Base-by-base conservation (phyloP, 805 yeast genomes). In the Myxozyma vanderwaltii region DNA sequence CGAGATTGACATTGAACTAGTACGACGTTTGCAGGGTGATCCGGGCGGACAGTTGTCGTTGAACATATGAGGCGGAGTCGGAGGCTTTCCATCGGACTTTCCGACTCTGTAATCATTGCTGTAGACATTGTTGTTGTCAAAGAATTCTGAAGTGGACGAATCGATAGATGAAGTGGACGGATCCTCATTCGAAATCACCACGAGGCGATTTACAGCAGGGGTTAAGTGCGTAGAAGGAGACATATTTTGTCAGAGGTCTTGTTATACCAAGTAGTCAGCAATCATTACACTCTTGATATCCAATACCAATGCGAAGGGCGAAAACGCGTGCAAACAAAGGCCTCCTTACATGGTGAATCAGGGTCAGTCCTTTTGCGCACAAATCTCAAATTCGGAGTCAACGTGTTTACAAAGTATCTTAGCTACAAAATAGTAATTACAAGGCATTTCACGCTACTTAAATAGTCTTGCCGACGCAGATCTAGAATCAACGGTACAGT, bases 1-100 rank as follows among this genome's bases (percentile, higher is more conserved):
- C 12, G 63, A 45, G 23, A 40, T 44, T 24, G 59, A 49, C 23
- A 55, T 31, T 31, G 52, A 48, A 33, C 52, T 48, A 19, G 52
- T 35, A 17, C 52, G 52, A 26, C 43, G 43, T 24, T 21, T 36
- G 33, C 10, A 24, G 3, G 52, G 52, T 26, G 29, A 7, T 15
- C 33, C 43, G 1, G 52, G 44, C 3, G 40, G 41, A 26, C 40
- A 17, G 6, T 10, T 36, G 15, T 48, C 52, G 21, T 48, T 39
- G 12, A 24, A n/a, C 15, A 21, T 15, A 21, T 21, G 43, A 31
- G 52, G 41, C 12, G 43, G 43, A 23, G 43, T 36, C 2, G 33
- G 43, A 1, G 21, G 27, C 5, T 23, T 48, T n/a, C 23, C 23
- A 17, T 26, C 31, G 8, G 8, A 31, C 12, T 15, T 4, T 1